Conservation (phyloP, 805 yeast genomes). For the Vanderwaltozyma verrucispora region DNA sequence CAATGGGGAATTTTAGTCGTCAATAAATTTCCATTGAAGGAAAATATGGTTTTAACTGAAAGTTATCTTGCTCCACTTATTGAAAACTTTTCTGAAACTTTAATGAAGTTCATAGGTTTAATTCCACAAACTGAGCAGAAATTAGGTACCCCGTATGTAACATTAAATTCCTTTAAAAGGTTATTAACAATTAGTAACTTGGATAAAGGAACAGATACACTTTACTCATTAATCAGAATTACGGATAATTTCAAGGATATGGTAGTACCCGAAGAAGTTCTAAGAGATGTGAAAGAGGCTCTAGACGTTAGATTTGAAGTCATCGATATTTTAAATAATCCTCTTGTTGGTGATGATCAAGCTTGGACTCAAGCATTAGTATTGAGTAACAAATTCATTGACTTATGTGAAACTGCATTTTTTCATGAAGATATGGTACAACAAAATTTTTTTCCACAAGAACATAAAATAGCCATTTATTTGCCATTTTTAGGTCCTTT, state of each 20-base stretch:
- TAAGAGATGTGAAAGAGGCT: constrained; percentile 43
- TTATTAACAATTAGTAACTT: constrained; percentile 48
- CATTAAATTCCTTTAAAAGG: constrained; percentile 60
- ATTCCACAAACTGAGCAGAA: constrained; percentile 40
- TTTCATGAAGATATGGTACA: constrained; percentile 93
- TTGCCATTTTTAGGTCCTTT: constrained; percentile 86
- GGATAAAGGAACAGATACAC: constrained; percentile 51
- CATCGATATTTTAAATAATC: constrained; percentile 23
- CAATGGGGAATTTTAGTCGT: constrained; percentile 68
- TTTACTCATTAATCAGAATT: constrained; percentile 61
- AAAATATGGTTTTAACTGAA: constrained; percentile 27
- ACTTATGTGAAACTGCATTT: constrained; percentile 54
- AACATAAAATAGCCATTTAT: constrained; percentile 90
- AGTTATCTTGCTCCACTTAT: constrained; percentile 45
- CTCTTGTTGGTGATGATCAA: constrained; percentile 20
- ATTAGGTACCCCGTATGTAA: constrained; percentile 39
- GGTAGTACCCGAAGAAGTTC: constrained; percentile 70
- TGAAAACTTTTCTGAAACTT: constrained; percentile 64
- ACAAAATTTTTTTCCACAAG: constrained; percentile 90
- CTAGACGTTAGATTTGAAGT: constrained; percentile 31
- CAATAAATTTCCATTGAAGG: constrained; percentile 28
- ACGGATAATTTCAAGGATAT: constrained; percentile 63
- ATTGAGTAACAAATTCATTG: constrained; percentile 38
- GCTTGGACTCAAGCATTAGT: constrained; percentile 43
- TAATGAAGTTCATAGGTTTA: constrained; percentile 63